Base-by-base conservation (phyloP, 257 asterid genomes). In the Solanum chiquidenum region DNA sequence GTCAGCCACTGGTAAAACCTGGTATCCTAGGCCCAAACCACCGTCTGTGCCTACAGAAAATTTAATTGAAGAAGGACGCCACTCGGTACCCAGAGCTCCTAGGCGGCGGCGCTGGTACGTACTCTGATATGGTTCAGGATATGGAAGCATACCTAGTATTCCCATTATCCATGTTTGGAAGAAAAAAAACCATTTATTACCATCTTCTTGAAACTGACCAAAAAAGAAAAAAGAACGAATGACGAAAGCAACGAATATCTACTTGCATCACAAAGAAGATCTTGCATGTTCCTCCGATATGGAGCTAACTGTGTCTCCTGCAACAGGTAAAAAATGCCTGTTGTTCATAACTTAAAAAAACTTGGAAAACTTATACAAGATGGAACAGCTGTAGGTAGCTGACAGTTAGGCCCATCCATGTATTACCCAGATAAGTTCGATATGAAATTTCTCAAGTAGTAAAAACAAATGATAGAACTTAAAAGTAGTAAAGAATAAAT, bases 71-170 rank as follows among this genome's bases (percentile, higher is more conserved):
- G 99, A 89, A 55, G 99, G 99, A 80, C 91, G 98, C 98, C 98
- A 97, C 90, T 97, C 99, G 20, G 93, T 91, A 86, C 98, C 98
- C 90, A 96, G 91, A 35, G 98, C 98, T 80, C 98, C 96, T 58
- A 94, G 94, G 72, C 99, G 96, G 10, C 94, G 98, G 55, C 94
- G 93, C 92, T 94, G 99, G 90, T 97, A 97, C 87, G 86, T 91
- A 90, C 98, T 95, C 90, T 97, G 99, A 89, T 96, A 97, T 74
- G 99, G 99, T 91, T 97, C 99, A 29, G 98, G 96, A 91, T 97
- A 97, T 64, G 99, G 99, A 91, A 95, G 93, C 98, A 97, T 92
- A 92, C 96, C 99, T 97, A 93, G 79, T 73, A 87, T 87, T 90
- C 89, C 90, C 87, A 88, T 69, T 58, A 91, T 52, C 74, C 79